These are phyloP conservation scores for Aureobasidium leucospermi DNA, from an alignment of 2,329 filamentous ascomycete genomes.

Conservation along the genomic window DNA sequence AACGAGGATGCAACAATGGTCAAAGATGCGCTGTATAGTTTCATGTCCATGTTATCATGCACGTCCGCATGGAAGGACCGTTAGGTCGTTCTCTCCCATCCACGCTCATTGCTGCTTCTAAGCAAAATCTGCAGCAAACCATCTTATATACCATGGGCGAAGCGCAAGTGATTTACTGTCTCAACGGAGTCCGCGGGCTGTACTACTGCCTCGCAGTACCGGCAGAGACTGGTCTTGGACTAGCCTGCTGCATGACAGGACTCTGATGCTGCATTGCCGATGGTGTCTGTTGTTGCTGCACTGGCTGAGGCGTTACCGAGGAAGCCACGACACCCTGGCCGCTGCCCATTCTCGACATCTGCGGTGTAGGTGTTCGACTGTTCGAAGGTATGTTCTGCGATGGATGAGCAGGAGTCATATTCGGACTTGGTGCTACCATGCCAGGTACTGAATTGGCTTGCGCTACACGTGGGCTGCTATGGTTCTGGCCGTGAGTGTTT, in stretches of 20 bases:
- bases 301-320: conserved; percentile 13
- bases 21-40: too few species aligned
- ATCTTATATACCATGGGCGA: too few species aligned
- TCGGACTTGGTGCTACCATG: conserved; percentile 20
- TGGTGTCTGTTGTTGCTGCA: not conserved
- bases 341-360: conserved; percentile 26
- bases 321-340: conserved; percentile 15
- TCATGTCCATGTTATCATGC: too few species aligned
- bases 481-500: not conserved
- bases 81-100: too few species aligned
- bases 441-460: conserved; percentile 18
- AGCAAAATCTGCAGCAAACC: too few species aligned
- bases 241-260: conserved; percentile 23
- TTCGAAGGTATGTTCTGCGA: conserved; percentile 17
- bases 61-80: too few species aligned
- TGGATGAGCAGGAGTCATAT: conserved; percentile 17
- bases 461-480: conserved; percentile 23
- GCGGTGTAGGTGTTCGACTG: conserved; percentile 26
- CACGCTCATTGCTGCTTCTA: too few species aligned
- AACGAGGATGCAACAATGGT: too few species aligned
- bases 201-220: conserved; percentile 21
- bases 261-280: conserved; percentile 26
- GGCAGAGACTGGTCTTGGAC: conserved; percentile 26
- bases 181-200: conserved; percentile 15
- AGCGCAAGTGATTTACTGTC: too few species aligned